Evolutionary conservation across 1,284 basidiomycete species (phyloP).

Genomic region (Exobasidium cylindrosporum): DNA sequence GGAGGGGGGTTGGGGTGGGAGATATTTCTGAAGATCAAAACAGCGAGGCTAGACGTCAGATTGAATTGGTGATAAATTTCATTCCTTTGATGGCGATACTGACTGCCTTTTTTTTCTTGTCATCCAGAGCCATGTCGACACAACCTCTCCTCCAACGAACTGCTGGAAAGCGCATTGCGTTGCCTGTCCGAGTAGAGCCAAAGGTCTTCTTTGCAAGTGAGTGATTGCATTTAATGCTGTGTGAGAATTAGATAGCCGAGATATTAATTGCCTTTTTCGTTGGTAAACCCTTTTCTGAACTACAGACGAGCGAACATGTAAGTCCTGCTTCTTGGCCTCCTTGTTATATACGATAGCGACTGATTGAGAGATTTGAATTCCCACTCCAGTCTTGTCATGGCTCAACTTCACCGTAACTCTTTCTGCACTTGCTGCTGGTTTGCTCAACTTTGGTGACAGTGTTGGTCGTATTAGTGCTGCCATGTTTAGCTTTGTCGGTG

Average conservation of each 20-base stretch:
- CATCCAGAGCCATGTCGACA: conserved; percentile 72
- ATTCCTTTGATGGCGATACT: neutral
- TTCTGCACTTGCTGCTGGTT: conserved; percentile 52
- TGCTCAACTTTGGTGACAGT: conserved; percentile 56
- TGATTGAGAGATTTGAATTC: too few relatives aligned
- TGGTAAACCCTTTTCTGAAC: neutral
- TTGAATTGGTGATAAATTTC: neutral
- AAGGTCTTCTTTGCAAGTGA: conserved; percentile 56
- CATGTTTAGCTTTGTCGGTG: conserved; percentile 86
- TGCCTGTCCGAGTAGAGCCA: conserved; percentile 54
- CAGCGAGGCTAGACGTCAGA: neutral
- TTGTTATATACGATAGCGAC: too few relatives aligned
- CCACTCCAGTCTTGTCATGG: conserved; percentile 52
- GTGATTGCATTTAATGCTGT: neutral
- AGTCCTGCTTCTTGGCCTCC: too few relatives aligned
- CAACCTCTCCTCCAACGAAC: conserved; percentile 96
- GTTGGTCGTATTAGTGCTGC: conserved; percentile 87
- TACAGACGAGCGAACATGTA: neutral
- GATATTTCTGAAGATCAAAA: neutral
- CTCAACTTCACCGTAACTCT: conserved; percentile 56
- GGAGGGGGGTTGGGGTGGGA: too few relatives aligned
- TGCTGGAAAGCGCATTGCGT: conserved; percentile 60
- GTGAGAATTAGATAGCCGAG: too few relatives aligned
- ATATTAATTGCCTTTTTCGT: conserved; percentile 34
- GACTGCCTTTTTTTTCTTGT: neutral